phyloP scores from a whole-genome alignment of 2,329 filamentous ascomycete species.

The Dothistroma septosporum region DNA sequence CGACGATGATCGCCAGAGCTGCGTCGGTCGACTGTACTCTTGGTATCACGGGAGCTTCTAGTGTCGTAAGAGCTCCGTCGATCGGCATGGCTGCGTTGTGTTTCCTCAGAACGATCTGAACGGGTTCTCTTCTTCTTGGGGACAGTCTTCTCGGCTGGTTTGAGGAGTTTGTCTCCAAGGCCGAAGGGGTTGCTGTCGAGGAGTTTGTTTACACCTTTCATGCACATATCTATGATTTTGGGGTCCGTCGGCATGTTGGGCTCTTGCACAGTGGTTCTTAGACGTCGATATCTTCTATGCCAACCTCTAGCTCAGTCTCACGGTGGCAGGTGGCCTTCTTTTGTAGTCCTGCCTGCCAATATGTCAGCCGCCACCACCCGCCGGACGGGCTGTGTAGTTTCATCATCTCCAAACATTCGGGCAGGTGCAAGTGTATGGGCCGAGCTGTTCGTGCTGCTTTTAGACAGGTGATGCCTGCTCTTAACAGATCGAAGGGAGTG shows the following conservation, averaged over 20 bases:
- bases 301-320: background rate
- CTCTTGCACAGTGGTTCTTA: background rate
- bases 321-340: background rate
- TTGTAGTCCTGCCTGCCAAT: background rate
- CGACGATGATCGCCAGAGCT: background rate
- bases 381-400: background rate
- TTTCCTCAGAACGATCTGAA: background rate
- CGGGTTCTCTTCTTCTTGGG: background rate
- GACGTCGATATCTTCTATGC: background rate
- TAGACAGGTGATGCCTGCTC: background rate
- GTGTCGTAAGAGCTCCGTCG: background rate
- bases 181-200: conserved; percentile 1
- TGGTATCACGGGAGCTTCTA: background rate
- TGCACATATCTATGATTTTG: background rate
- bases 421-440: background rate
- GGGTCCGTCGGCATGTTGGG: background rate
- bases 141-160: conserved; percentile 1
- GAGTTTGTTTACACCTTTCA: background rate
- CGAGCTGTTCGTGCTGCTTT: background rate
- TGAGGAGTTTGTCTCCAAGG: background rate
- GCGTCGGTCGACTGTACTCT: background rate
- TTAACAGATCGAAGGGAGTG: background rate
- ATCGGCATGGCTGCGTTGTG: background rate
- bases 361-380: background rate
- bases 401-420: background rate